Evolutionary conservation across 2,329 filamentous ascomycete species (phyloP).

Genomic region (Alternaria sp.): DNA sequence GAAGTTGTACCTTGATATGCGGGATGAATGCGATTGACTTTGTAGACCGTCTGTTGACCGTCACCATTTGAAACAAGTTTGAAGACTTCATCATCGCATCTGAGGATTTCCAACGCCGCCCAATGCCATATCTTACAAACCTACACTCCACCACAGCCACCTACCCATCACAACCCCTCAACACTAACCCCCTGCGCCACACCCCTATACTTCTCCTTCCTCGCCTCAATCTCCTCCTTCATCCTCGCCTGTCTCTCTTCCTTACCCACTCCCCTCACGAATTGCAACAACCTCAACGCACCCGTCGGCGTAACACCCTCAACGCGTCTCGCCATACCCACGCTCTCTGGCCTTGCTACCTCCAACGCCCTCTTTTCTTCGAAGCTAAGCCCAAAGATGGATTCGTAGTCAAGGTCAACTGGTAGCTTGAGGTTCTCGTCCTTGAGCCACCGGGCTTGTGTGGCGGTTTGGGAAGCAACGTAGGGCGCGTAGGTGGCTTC

Average conservation of each 20-base stretch:
- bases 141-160: not conserved
- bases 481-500: slow-evolving; percentile 90
- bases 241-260: slow-evolving; percentile 36
- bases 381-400: slow-evolving; percentile 74
- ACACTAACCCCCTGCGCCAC: slow-evolving; percentile 5
- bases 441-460: slow-evolving; percentile 70
- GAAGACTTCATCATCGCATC: not conserved
- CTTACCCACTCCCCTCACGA: slow-evolving; percentile 59
- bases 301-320: slow-evolving; percentile 72
- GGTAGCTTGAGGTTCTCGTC: slow-evolving; percentile 81
- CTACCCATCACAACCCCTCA: not conserved
- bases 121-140: not conserved
- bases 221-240: slow-evolving; percentile 38
- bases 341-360: slow-evolving; percentile 76
- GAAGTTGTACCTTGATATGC: not conserved
- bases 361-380: slow-evolving; percentile 78
- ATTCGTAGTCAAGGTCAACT: slow-evolving; percentile 74
- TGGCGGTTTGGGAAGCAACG: slow-evolving; percentile 72
- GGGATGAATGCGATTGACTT: not conserved
- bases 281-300: slow-evolving; percentile 63
- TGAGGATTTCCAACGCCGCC: not conserved
- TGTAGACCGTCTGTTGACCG: not conserved
- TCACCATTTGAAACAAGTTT: not conserved
- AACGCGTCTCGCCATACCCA: slow-evolving; percentile 86
- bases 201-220: slow-evolving; percentile 37